Base-by-base conservation (phyloP, 805 yeast genomes). In the Candida dajiaensis region DNA sequence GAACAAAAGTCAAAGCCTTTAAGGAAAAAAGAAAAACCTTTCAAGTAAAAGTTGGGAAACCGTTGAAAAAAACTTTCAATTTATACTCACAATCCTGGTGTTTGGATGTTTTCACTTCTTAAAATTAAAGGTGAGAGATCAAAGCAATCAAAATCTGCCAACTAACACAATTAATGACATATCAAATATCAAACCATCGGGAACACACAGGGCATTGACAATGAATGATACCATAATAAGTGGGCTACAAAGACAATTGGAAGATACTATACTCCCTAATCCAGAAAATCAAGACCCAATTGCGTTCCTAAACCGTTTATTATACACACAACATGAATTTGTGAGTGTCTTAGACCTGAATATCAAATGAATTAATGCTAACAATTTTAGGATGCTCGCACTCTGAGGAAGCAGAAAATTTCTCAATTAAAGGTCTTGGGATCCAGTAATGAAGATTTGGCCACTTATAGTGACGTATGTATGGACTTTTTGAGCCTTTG, bases 251-350 rank as follows among this genome's bases (percentile, higher is more conserved):
- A 5, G 23, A 12, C 33, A 41, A 13, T 28, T 50, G 15, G 19
- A 35, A 2, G 37, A n/a, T 7, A 48, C 44, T 19, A 12, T 47
- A 2, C 19, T 40, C 2, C 20, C 33, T 5, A 50, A 50, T 38
- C 31, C 41, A 4, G 5, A 20, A 10, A 28, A 19, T 6, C 38
- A 37, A 1, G 49, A 48, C 11, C 26, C 51, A 12, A 42, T 44
- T 18, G 53, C 53, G 2, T 39, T 47, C 15, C 35, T 48, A 4
- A 52, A 52, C 19, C 18, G 38, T 2, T 26, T 52, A 7, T 11
- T 50, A 1, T 47, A 44, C 40, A 29, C 40, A 6, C 50, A 52
- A 38, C 53, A 52, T 37, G 50, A 47, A 26, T 38, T 40, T 23
- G 54, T 49, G n/a, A 10, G 54, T 46, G 26, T 11, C 4, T 18